Base-by-base conservation (phyloP, 2,329 filamentous ascomycete species). In the Phyllosticta citribraziliensis region DNA sequence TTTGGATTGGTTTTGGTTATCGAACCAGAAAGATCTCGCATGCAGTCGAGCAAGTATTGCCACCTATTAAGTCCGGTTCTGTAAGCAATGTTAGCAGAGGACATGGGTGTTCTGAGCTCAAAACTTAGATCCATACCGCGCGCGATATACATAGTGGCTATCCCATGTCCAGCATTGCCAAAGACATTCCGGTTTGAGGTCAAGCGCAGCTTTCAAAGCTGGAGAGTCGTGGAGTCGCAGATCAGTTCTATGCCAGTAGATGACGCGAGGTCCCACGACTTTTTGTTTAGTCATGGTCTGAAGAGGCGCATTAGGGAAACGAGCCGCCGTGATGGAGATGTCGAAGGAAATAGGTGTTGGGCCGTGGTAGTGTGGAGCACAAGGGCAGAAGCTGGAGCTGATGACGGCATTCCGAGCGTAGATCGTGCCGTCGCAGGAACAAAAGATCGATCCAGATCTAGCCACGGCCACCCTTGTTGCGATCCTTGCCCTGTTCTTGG, bases 91-190 rank as follows among this genome's bases (percentile, higher is more conserved):
- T 47, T 8, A 47, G 40, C 17, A n/a, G 40, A 8, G 17, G 14
- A 8, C 19, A 17, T 17, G 6, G 2, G 6, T 1, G n/a, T 8
- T 17, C 3, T 5, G 14, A 47, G 6, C 5, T 3, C 4, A 47
- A 5, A 3, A n/a, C 12, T 24, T 60, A 14, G 6, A 6, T 33
- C 14, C 9, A 17, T 60, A 61, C 59, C 59, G 81, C 0, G 85
- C 84, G 33, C 81, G 81, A 70, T 90, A 91, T 25, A 91, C 87
- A 69, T 91, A 91, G 70, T 91, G 87, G 61, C 88, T 88, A 70
- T 91, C 88, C 87, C 88, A 92, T 1, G 86, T 89, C 80, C 88
- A 92, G 54, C 91, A 82, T 0, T 88, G 88, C 77, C 87, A 91
- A 25, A 92, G 76, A 20, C 81, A 83, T 58, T 82, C 81, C 1